Evolutionary conservation across 306 rosid genomes (phyloP).

Genomic region (Dryas octopetala): DNA sequence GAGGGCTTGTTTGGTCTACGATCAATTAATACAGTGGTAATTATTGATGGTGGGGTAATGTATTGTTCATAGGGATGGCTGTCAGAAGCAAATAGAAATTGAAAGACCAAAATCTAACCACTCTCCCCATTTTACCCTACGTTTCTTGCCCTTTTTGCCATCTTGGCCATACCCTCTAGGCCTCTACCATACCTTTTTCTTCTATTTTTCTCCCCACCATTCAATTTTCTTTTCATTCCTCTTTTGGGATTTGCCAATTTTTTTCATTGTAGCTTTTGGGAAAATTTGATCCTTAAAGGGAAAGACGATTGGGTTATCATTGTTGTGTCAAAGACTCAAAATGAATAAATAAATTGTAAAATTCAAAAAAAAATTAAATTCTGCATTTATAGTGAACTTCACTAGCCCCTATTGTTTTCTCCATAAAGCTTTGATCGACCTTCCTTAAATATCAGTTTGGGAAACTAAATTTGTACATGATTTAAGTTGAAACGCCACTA

Average conservation of each 20-base stretch:
- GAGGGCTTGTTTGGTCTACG: constrained; percentile 30
- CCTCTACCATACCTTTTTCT: neutral
- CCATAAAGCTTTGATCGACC: constrained; percentile 6
- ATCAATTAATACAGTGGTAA: constrained; percentile 38
- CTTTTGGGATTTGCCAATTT: neutral
- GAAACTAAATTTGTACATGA: neutral
- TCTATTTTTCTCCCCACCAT: neutral
- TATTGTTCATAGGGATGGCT: constrained; percentile 34
- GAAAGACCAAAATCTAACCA: neutral
- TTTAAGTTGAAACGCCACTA: neutral
- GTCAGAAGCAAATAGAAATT: constrained; percentile 33
- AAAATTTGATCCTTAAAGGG: neutral
- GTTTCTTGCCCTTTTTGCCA: neutral
- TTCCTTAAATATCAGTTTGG: neutral
- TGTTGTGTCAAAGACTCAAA: neutral
- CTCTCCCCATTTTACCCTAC: neutral
- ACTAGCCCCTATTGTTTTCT: neutral
- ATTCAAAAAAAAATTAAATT: neutral
- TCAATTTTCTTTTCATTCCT: neutral
- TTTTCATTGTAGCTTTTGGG: neutral
- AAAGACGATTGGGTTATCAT: constrained; percentile 19
- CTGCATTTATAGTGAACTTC: neutral
- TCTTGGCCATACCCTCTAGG: neutral
- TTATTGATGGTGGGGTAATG: constrained; percentile 42
- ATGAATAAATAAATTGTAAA: neutral